Percentiles rank a stretch among this genome's conserved stretches.
These are phyloP conservation scores for Penicillium chermesinum DNA, from an alignment of 495 filamentous ascomycete genomes.

Conservation along the genomic window DNA sequence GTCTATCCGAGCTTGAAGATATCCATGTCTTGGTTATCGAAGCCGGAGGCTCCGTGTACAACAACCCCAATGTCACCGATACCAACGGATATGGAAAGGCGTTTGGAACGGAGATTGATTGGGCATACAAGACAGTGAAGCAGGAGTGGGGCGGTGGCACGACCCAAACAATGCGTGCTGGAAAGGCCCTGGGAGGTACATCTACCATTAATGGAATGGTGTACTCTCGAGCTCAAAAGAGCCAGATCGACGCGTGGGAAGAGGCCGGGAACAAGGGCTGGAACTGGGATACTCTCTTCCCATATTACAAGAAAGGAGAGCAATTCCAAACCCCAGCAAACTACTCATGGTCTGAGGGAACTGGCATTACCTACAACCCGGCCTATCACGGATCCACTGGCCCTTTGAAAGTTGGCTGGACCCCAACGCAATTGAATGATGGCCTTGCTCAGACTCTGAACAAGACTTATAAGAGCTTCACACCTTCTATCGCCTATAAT, in stretches of 20 bases:
- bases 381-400: slow-evolving; percentile 19
- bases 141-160: slow-evolving; percentile 34
- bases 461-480: slow-evolving; percentile 17
- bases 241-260: slow-evolving; percentile 27
- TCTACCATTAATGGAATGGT: slow-evolving; percentile 48
- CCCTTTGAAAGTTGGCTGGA: slow-evolving; percentile 25
- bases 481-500: slow-evolving; percentile 16
- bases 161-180: slow-evolving; percentile 38
- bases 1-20: slow-evolving; percentile 42
- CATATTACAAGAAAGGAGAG: slow-evolving; percentile 27
- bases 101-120: slow-evolving; percentile 45
- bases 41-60: slow-evolving; percentile 44
- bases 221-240: slow-evolving; percentile 18
- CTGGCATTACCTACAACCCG: slow-evolving; percentile 19
- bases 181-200: slow-evolving; percentile 49
- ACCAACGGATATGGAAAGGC: slow-evolving; percentile 30
- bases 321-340: slow-evolving; percentile 13
- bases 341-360: slow-evolving; percentile 16
- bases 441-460: slow-evolving; percentile 19
- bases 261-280: slow-evolving; percentile 25
- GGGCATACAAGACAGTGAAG: slow-evolving; percentile 42
- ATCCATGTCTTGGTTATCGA: slow-evolving; percentile 49
- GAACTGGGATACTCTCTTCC: slow-evolving; percentile 28
- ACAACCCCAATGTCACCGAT: slow-evolving; percentile 48
- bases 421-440: slow-evolving; percentile 15